phyloP scores from a whole-genome alignment of 495 filamentous ascomycete genomes.

The Trichoderma orchidacearum region DNA sequence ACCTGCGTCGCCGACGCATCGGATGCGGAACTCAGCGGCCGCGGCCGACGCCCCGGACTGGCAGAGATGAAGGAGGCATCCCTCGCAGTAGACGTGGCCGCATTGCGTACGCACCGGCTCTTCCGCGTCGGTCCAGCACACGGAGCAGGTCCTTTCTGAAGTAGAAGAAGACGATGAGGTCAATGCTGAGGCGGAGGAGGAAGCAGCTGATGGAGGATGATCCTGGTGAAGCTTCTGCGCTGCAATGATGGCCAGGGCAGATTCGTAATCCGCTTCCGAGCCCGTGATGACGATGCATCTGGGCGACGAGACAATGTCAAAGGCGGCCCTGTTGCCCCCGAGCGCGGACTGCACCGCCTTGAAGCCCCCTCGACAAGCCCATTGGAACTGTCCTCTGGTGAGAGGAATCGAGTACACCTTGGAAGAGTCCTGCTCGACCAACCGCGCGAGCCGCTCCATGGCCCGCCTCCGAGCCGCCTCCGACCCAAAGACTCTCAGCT shows the following conservation, averaged over 20 bases:
- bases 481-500: constrained; percentile 5
- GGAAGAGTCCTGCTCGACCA: constrained; percentile 12
- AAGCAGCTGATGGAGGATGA: no score
- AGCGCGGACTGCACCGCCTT: constrained; percentile 16
- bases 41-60: constrained; percentile 9
- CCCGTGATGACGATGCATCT: constrained; percentile 18
- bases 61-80: constrained; percentile 27
- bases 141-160: constrained; percentile 14
- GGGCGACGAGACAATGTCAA: constrained; percentile 14
- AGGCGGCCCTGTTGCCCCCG: constrained; percentile 13
- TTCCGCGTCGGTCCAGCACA: constrained; percentile 27
- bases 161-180: no score
- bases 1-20: constrained; percentile 14
- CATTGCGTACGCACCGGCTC: constrained; percentile 23
- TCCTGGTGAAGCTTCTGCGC: no score
- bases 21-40: constrained; percentile 4
- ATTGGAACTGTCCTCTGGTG: constrained; percentile 10
- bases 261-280: constrained; percentile 8
- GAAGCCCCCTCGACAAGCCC: constrained; percentile 27
- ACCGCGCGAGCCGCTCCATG: constrained; percentile 1
- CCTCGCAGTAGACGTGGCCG: constrained; percentile 28
- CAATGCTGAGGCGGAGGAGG: no score
- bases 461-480: neutral
- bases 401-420: constrained; percentile 12
- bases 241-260: constrained; percentile 6